phyloP scores from a whole-genome alignment of 805 yeast genomes.

The Candida manassasensis region DNA sequence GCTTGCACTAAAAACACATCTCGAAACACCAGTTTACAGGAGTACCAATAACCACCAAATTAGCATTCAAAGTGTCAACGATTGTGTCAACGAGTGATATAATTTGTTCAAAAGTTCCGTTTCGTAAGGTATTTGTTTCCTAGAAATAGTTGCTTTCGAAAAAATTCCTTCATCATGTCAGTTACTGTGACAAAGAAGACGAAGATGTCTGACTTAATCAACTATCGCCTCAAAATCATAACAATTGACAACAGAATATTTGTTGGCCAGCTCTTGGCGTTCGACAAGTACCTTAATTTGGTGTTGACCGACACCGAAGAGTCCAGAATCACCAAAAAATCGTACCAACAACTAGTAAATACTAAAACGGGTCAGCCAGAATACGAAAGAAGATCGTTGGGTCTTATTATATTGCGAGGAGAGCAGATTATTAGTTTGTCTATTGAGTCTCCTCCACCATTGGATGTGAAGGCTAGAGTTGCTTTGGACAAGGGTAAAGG shows the following conservation, averaged over 20 bases:
- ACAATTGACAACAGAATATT: constrained; percentile 75
- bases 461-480: constrained; percentile 30
- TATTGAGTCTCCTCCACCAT: constrained; percentile 59
- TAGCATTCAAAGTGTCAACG: too few relatives aligned
- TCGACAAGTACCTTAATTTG: constrained; percentile 84
- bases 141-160: too few relatives aligned
- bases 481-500: constrained; percentile 21
- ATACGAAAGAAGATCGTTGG: constrained; percentile 66
- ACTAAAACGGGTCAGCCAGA: constrained; percentile 11
- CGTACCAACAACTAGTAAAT: constrained; percentile 33
- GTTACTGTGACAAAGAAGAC: constrained; percentile 32
- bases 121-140: too few relatives aligned
- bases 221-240: constrained; percentile 67
- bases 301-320: constrained; percentile 85
- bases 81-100: too few relatives aligned
- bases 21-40: too few relatives aligned
- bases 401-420: constrained; percentile 81
- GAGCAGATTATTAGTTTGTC: constrained; percentile 73
- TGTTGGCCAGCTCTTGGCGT: constrained; percentile 78
- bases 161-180: constrained; percentile 3
- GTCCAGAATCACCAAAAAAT: constrained; percentile 65
- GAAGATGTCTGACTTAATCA: constrained; percentile 59
- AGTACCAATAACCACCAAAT: too few relatives aligned
- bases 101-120: too few relatives aligned
- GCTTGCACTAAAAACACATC: too few relatives aligned